Conservation (phyloP, 2,329 filamentous ascomycete species). For the Aquanectria penicillioides region DNA sequence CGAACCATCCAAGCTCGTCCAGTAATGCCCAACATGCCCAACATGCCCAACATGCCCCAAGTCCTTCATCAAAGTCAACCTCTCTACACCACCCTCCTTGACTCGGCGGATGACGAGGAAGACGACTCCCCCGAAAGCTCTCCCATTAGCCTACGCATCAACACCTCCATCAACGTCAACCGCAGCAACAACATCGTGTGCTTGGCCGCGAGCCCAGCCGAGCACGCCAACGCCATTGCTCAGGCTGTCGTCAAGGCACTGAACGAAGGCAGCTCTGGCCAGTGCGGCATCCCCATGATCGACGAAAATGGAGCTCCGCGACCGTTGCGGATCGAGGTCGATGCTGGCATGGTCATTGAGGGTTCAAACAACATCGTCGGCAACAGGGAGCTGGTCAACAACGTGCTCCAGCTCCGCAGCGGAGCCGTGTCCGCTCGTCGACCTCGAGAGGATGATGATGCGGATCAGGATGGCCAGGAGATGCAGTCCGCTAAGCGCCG, state of each 20-base stretch:
- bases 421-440: slow-evolving; percentile 20
- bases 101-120: slow-evolving; percentile 27
- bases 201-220: slow-evolving; percentile 50
- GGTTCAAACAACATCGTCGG: slow-evolving; percentile 58
- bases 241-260: slow-evolving; percentile 57
- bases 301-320: slow-evolving; percentile 55
- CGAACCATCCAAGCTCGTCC: slow-evolving; percentile 29
- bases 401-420: slow-evolving; percentile 40
- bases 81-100: slow-evolving; percentile 17
- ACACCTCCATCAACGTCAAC: slow-evolving; percentile 57
- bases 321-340: slow-evolving; percentile 54
- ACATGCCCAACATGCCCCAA: slow-evolving; percentile 17
- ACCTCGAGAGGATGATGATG: slow-evolving; percentile 31
- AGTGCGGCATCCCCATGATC: slow-evolving; percentile 57
- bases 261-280: slow-evolving; percentile 51
- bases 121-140: slow-evolving; percentile 41
- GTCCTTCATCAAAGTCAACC: slow-evolving; percentile 8
- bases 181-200: slow-evolving; percentile 61
- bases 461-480: slow-evolving; percentile 31
- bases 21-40: too few species aligned
- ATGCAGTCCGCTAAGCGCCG: slow-evolving; percentile 36
- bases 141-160: slow-evolving; percentile 59
- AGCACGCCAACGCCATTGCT: slow-evolving; percentile 55
- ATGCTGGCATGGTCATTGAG: slow-evolving; percentile 56
- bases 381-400: slow-evolving; percentile 40